These are phyloP conservation scores for Fusarium domesticum DNA, from an alignment of 2,329 filamentous ascomycete species.

Conservation along the genomic window DNA sequence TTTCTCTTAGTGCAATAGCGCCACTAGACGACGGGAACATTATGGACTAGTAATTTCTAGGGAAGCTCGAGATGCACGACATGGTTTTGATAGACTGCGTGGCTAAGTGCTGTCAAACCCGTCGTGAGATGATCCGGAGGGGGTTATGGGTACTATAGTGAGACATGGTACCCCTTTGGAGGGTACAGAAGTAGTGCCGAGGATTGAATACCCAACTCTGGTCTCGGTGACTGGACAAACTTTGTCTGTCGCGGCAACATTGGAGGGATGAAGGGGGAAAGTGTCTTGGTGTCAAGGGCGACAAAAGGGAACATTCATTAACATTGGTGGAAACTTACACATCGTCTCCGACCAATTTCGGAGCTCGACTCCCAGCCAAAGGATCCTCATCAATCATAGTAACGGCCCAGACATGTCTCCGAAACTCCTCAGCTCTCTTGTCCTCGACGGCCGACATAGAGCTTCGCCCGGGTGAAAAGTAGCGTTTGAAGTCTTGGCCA, in stretches of 20 bases:
- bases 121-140: no score
- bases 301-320: conserved; percentile 3
- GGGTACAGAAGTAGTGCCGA: conserved; percentile 5
- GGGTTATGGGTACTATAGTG: background rate
- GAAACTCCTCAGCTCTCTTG: conserved; percentile 27
- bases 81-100: no score
- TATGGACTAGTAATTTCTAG: no score
- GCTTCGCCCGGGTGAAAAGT: conserved; percentile 27
- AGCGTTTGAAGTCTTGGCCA: conserved; percentile 26
- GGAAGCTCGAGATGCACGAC: no score
- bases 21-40: no score
- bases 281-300: conserved; percentile 1
- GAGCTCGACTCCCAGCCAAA: conserved; percentile 12
- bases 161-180: background rate
- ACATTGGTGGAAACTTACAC: conserved; percentile 25
- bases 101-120: no score
- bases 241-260: conserved; percentile 7
- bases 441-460: conserved; percentile 29
- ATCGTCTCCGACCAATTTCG: conserved; percentile 19
- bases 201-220: background rate
- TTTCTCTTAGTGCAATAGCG: no score
- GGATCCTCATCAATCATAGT: conserved; percentile 30
- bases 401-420: conserved; percentile 26
- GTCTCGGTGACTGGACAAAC: background rate
- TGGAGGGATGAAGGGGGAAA: background rate